These are phyloP conservation scores for Pseudohalonectria lignicola DNA, from an alignment of 2,329 filamentous ascomycete species.

Conservation along the genomic window DNA sequence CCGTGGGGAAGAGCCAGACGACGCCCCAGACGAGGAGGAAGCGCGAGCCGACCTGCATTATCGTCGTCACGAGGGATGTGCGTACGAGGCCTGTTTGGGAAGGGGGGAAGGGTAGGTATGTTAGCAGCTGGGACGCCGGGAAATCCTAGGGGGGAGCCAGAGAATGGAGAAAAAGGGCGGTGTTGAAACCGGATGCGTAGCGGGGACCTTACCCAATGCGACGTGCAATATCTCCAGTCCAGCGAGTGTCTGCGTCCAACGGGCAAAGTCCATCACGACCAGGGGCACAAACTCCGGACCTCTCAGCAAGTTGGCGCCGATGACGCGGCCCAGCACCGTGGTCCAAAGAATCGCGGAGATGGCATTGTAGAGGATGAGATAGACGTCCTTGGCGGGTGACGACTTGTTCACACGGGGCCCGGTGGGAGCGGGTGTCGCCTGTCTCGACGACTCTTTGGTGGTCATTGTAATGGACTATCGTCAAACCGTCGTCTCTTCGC, in stretches of 20 bases:
- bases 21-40: constrained; percentile 85
- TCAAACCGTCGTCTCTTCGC: no score
- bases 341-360: constrained; percentile 69
- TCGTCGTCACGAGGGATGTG: constrained; percentile 72
- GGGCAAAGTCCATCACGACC: constrained; percentile 54
- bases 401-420: constrained; percentile 36
- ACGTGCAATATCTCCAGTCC: constrained; percentile 77
- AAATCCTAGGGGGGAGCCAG: no score
- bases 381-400: constrained; percentile 26
- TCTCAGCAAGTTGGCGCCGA: constrained; percentile 38
- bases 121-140: no score
- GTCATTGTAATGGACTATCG: no score
- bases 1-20: constrained; percentile 59
- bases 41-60: constrained; percentile 81
- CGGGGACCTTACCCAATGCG: constrained; percentile 47
- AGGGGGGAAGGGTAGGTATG: background rate
- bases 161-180: no score
- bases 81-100: constrained; percentile 62
- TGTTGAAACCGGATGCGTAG: background rate
- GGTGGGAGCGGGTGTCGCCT: constrained; percentile 5
- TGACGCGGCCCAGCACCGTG: constrained; percentile 59
- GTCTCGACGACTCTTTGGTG: constrained; percentile 10
- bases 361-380: constrained; percentile 80
- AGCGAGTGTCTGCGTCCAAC: constrained; percentile 77
- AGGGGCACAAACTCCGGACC: constrained; percentile 49